Base-by-base conservation (phyloP, 1,284 basidiomycete species). In the Fomitopsis betulina region DNA sequence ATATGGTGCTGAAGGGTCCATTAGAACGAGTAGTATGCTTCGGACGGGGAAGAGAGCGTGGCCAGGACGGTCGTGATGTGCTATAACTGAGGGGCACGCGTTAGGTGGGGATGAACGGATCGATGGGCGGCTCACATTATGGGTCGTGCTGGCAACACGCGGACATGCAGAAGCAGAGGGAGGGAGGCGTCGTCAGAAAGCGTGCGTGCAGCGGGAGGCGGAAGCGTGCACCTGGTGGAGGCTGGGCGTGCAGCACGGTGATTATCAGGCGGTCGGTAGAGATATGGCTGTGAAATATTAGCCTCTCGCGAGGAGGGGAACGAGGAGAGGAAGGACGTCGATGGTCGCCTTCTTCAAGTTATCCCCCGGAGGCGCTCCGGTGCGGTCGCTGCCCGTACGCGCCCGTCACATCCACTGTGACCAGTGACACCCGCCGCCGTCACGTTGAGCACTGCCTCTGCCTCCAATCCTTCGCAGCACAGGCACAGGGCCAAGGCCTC, bases 1-100 rank as follows among this genome's bases (percentile, higher is more conserved):
- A 38, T 57, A 57, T 25, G 70, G 65, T 54, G 68, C 56, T 57
- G 68, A 60, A 50, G 67, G 62, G 65, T 69, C 68, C 70, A 71
- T 70, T 67, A 67, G 61, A 63, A 56, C 55, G 63, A 59, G 57
- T 56, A 53, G 53, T 67, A 63, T 40, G 43, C 35, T 62, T 62
- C 38, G 55, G 50, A 53, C 32, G 42, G 42, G 55, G 40, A 62
- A 62, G 62, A 42, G 60, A 65, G 58, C 60, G 63, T 63, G 54
- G 49, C 49, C 49, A 51, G 49, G 49, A 51, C 49, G 49, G 12
- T 51, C 49, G 49, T 51, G 49, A 51, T 51, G 45, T 21, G 45
- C 49, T 51, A 51, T 51, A 51, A 51, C 49, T 51, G 49, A n/a
- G 47, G 5, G 32, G 6, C 33, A 37, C 19, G 49, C 32, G 49